Conservation (phyloP, 164 flowering plant genomes). For the Saururus chinensis region DNA sequence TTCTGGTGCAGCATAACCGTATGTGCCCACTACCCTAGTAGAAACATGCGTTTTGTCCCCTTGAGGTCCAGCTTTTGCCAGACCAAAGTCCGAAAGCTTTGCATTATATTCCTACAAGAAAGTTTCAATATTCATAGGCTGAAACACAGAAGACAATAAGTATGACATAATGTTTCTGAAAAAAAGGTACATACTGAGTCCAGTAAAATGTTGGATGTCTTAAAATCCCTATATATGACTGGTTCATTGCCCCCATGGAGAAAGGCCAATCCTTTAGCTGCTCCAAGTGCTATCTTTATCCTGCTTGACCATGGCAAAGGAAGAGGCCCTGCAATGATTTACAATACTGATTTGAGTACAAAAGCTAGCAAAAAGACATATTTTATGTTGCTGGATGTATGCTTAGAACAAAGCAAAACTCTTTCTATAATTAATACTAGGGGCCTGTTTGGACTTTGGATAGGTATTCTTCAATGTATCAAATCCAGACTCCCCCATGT, state of each 20-base stretch:
- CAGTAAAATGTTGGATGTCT: constrained; percentile 93
- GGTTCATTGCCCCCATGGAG: constrained; percentile 78
- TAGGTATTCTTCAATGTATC: no score
- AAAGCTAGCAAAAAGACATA: not conserved
- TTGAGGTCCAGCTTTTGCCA: constrained; percentile 95
- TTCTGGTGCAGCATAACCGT: constrained; percentile 98
- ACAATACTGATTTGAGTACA: not conserved
- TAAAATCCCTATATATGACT: constrained; percentile 89
- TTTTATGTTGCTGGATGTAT: no score
- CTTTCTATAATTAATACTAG: no score
- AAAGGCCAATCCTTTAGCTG: constrained; percentile 94
- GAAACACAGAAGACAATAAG: not conserved
- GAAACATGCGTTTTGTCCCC: constrained; percentile 97
- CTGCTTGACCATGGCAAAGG: constrained; percentile 94
- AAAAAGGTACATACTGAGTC: constrained; percentile 53
- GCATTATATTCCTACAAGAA: constrained; percentile 75
- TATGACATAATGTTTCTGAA: not conserved
- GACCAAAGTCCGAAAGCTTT: constrained; percentile 96
- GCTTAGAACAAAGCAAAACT: no score
- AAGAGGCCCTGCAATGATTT: constrained; percentile 41
- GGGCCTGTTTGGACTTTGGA: no score
- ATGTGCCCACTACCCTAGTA: constrained; percentile 92
- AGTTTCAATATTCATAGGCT: not conserved
- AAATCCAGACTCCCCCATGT: no score
- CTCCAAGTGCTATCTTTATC: constrained; percentile 88